Evolutionary conservation across 2,329 filamentous ascomycete species (phyloP).

Genomic region (Aspergillus novoparasiticus): DNA sequence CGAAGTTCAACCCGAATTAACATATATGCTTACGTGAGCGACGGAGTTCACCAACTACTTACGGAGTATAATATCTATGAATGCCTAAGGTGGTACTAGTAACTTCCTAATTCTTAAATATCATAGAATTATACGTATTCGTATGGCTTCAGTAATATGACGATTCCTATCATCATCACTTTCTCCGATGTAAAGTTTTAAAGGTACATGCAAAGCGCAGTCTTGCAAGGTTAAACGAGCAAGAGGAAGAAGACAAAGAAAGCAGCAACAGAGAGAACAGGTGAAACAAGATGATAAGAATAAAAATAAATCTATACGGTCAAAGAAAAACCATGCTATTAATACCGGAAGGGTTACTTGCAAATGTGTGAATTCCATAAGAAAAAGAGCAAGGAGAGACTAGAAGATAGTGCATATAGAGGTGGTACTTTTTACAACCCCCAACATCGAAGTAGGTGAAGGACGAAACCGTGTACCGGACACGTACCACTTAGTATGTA

Average conservation of each 20-base stretch:
- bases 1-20: neutral
- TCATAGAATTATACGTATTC: neutral
- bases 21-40: neutral
- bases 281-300: conserved; percentile 4
- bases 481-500: neutral
- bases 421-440: neutral
- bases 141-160: neutral
- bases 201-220: neutral
- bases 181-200: neutral
- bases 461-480: conserved; percentile 1
- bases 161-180: neutral
- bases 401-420: neutral
- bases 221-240: neutral
- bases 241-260: neutral
- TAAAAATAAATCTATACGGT: neutral
- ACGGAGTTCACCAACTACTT: neutral
- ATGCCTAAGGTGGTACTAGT: neutral
- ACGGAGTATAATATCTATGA: too few relatives aligned
- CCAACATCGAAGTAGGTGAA: neutral
- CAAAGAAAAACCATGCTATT: neutral
- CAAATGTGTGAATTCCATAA: neutral
- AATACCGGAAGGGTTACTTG: neutral
- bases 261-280: neutral
- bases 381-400: conserved; percentile 1
- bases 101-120: neutral